Conservation (phyloP, 2,329 filamentous ascomycete species). For the Fusarium verrucosum region DNA sequence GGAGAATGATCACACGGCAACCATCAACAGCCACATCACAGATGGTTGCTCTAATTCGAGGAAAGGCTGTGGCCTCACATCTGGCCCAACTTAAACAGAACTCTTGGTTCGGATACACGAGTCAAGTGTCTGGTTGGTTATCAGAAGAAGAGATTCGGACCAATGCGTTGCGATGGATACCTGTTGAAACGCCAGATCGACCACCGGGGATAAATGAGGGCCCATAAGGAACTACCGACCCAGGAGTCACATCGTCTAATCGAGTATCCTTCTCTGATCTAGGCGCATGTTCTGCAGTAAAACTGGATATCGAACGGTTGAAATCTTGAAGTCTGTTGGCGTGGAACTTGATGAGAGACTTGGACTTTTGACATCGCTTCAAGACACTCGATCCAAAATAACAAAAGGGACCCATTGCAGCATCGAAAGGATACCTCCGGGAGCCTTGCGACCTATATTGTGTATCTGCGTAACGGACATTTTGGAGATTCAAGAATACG, state of each 20-base stretch:
- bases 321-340: neutral
- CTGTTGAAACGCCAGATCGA: neutral
- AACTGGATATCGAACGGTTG: neutral
- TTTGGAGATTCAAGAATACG: neutral
- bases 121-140: neutral
- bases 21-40: neutral
- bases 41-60: neutral
- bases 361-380: neutral
- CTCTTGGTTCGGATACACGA: neutral
- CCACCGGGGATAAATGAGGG: neutral
- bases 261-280: neutral
- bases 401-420: neutral
- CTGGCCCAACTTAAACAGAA: neutral
- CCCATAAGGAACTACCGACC: neutral
- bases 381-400: neutral
- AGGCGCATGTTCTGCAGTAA: neutral
- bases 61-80: neutral
- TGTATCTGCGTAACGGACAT: neutral
- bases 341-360: neutral
- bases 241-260: neutral
- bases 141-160: neutral
- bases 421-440: neutral
- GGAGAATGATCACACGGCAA: neutral
- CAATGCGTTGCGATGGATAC: neutral
- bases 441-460: neutral